Percentiles rank a stretch among this genome's conserved stretches.
These are phyloP conservation scores for Sphenostylis stenocarpa DNA, from an alignment of 306 rosid species.

Conservation along the genomic window DNA sequence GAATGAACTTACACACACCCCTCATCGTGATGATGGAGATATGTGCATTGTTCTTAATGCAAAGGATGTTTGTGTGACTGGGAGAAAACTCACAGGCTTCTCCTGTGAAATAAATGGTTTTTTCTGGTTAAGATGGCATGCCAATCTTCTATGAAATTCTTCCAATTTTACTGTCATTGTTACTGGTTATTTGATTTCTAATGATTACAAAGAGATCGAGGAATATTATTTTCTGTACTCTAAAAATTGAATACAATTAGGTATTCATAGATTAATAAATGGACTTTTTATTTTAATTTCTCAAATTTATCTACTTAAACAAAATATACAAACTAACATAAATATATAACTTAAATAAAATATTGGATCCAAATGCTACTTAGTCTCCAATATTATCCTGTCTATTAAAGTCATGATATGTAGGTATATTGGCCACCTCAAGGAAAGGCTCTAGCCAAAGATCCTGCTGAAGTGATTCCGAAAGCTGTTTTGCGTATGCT, in stretches of 20 bases:
- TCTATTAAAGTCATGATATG: constrained; percentile 33
- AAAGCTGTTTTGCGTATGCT: constrained; percentile 96
- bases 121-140: constrained; percentile 19
- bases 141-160: not conserved
- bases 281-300: too few relatives aligned
- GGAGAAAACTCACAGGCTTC: constrained; percentile 74
- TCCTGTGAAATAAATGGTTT: constrained; percentile 18
- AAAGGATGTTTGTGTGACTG: constrained; percentile 81
- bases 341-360: too few relatives aligned
- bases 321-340: too few relatives aligned
- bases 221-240: too few relatives aligned
- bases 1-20: constrained; percentile 92
- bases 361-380: too few relatives aligned
- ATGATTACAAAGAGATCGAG: too few relatives aligned
- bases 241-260: too few relatives aligned
- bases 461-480: constrained; percentile 92
- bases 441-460: constrained; percentile 77
- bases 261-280: too few relatives aligned
- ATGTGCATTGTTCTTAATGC: constrained; percentile 97
- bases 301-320: too few relatives aligned
- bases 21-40: constrained; percentile 92
- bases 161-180: not conserved
- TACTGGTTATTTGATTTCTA: constrained; percentile 13
- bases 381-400: not conserved
- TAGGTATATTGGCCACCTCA: constrained; percentile 87